Conservation (phyloP, 225 moss, liverwort and hornwort species). For the Straminergon stramineum region DNA sequence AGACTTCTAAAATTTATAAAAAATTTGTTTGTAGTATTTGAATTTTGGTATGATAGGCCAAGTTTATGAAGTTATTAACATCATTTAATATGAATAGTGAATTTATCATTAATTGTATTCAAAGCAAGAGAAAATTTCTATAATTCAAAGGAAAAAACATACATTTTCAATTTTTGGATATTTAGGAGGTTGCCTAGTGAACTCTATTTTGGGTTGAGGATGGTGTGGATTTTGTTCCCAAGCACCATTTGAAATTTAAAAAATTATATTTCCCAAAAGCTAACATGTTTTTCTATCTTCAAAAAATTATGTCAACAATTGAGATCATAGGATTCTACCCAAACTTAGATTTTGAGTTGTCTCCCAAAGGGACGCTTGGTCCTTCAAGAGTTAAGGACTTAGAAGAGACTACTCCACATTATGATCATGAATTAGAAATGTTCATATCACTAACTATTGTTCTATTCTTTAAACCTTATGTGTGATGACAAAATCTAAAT, state of each 20-base stretch:
- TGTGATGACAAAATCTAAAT: background rate
- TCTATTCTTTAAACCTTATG: background rate
- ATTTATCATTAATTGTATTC: background rate
- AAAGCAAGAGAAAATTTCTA: background rate
- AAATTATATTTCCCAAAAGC: background rate
- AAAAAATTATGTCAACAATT: background rate
- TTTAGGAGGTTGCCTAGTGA: accelerated
- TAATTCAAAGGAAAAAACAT: too few relatives aligned
- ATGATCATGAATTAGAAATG: background rate
- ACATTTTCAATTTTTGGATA: too few relatives aligned
- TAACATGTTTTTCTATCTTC: background rate
- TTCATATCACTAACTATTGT: background rate
- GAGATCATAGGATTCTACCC: accelerated
- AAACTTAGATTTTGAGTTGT: background rate
- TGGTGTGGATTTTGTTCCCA: background rate
- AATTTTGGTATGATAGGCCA: background rate
- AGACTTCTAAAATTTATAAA: background rate
- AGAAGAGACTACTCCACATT: background rate
- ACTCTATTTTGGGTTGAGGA: background rate
- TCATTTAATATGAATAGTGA: accelerated
- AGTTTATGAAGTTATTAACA: background rate
- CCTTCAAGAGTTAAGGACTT: accelerated
- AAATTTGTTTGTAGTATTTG: background rate
- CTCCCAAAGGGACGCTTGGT: background rate
- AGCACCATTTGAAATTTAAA: background rate